Percentiles rank a stretch among this genome's conserved stretches.
Conservation (phyloP, 73 alveolate species). For the Paramecium sexaurelia region DNA sequence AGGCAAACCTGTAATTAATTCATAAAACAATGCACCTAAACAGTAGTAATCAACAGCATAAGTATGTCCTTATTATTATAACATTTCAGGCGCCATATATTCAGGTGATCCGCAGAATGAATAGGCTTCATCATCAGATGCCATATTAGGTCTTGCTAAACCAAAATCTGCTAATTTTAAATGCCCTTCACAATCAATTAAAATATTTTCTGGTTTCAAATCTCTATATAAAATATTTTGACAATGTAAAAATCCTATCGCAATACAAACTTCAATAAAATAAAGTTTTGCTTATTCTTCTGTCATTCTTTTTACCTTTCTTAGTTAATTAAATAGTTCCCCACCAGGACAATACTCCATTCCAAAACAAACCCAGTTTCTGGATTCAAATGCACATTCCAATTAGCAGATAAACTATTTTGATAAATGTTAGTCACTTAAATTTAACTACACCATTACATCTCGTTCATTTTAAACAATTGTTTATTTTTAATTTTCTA, state of each 20-base stretch:
- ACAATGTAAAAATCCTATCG: constrained; percentile 72
- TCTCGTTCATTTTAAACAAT: constrained; percentile 55
- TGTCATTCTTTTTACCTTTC: constrained; percentile 71
- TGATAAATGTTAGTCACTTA: neutral
- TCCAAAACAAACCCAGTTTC: constrained; percentile 73
- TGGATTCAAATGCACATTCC: constrained; percentile 52
- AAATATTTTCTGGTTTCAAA: constrained; percentile 77
- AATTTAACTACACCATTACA: constrained; percentile 54
- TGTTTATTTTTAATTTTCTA: constrained; percentile 39
- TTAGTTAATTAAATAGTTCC: constrained; percentile 83
- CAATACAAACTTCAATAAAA: constrained; percentile 69
- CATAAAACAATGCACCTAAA: constrained; percentile 75
- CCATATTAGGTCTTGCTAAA: constrained; percentile 65
- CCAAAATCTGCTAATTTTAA: constrained; percentile 79
- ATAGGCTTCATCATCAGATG: constrained; percentile 59
- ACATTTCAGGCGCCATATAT: constrained; percentile 80
- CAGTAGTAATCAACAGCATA: constrained; percentile 73
- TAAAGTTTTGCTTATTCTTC: constrained; percentile 70
- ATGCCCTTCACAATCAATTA: constrained; percentile 74
- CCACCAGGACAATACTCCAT: constrained; percentile 90
- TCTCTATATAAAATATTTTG: constrained; percentile 73
- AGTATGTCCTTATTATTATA: constrained; percentile 69
- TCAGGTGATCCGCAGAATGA: constrained; percentile 83
- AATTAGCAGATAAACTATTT: constrained; percentile 22
- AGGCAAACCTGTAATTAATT: constrained; percentile 76